Conservation (phyloP, 257 asterid genomes). For the Solanum pinnatisectum region DNA sequence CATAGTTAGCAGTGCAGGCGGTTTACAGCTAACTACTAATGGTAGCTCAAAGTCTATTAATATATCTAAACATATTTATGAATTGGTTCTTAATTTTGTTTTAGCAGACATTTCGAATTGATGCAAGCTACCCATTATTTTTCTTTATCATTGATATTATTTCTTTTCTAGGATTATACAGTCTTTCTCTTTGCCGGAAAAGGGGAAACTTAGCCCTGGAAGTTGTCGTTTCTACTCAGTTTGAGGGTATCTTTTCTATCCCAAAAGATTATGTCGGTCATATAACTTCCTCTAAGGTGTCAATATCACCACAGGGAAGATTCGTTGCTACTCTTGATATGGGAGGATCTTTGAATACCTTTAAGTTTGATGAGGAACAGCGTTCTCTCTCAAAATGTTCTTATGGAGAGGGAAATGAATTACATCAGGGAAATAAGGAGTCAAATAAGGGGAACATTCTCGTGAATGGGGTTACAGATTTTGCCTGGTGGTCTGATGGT, state of each 20-base stretch:
- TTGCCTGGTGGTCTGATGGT: constrained; percentile 91
- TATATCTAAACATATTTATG: not conserved
- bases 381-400: constrained; percentile 32
- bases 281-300: constrained; percentile 63
- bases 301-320: constrained; percentile 61
- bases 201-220: constrained; percentile 42
- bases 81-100: not conserved
- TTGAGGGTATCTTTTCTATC: constrained; percentile 54
- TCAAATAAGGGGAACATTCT: constrained; percentile 24
- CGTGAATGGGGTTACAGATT: constrained; percentile 50
- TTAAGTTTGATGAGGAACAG: constrained; percentile 54
- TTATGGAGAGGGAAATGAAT: constrained; percentile 20
- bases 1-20: constrained; percentile 42
- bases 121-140: not conserved
- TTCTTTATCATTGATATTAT: not conserved
- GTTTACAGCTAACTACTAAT: constrained; percentile 23
- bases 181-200: constrained; percentile 66
- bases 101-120: not conserved
- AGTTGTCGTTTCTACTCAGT: constrained; percentile 31
- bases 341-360: constrained; percentile 52
- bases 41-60: constrained; percentile 33
- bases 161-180: constrained; percentile 47
- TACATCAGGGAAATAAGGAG: constrained; percentile 17
- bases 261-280: constrained; percentile 31
- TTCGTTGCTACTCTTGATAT: constrained; percentile 64